These are phyloP conservation scores for Trichoderma erinaceum DNA, from an alignment of 495 filamentous ascomycete species.

Conservation along the genomic window DNA sequence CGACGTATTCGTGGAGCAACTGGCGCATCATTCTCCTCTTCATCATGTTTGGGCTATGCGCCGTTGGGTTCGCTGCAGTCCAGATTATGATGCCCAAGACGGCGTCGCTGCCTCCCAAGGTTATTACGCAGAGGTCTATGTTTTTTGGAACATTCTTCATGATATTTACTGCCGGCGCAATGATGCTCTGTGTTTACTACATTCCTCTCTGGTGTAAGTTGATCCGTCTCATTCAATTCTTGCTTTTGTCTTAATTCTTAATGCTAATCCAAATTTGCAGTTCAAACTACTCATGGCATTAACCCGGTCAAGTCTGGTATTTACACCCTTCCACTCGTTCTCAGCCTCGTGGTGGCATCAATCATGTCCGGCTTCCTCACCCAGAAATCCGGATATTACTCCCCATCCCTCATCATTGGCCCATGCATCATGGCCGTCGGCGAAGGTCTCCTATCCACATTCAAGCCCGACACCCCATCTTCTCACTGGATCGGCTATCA, in stretches of 20 bases:
- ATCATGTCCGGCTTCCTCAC: conserved; percentile 48
- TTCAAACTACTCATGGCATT: conserved; percentile 62
- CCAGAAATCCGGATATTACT: conserved; percentile 59
- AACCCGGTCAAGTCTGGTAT: conserved; percentile 53
- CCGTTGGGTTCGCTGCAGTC: conserved; percentile 54
- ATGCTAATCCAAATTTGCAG: conserved; percentile 35
- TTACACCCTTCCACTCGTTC: conserved; percentile 53
- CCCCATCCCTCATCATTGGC: conserved; percentile 55
- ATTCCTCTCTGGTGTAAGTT: conserved; percentile 71
- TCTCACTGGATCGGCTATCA: conserved; percentile 68
- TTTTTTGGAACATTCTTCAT: conserved; percentile 53
- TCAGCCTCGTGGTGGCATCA: conserved; percentile 43
- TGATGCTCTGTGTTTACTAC: conserved; percentile 64
- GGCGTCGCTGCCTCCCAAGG: conserved; percentile 68
- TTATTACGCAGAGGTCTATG: conserved; percentile 72
- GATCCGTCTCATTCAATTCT: conserved; percentile 43
- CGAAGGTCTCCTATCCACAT: conserved; percentile 61
- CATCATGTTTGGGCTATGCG: conserved; percentile 56
- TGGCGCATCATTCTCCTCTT: conserved; percentile 65
- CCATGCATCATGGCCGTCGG: conserved; percentile 57
- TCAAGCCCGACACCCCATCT: conserved; percentile 45
- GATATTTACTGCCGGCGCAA: conserved; percentile 54
- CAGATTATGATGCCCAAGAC: conserved; percentile 63
- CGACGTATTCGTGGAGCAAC: conserved; percentile 59
- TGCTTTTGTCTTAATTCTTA: conserved; percentile 55